Base-by-base conservation (phyloP, 2,329 filamentous ascomycete species). In the Spiromastix sp. region DNA sequence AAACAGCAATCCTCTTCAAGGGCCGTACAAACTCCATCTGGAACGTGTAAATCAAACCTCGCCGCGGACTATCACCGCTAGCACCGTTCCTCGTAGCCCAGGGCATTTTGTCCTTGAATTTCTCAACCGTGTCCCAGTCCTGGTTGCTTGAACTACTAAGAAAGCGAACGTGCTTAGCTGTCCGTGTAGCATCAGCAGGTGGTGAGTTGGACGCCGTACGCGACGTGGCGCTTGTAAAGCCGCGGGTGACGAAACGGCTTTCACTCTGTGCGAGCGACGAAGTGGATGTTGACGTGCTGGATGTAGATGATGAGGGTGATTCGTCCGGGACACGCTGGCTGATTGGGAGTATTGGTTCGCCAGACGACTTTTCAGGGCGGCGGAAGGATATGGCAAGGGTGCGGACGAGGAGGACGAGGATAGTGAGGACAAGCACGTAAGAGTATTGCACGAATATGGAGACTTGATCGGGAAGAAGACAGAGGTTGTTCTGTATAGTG, bases 401-500 rank as follows among this genome's bases (percentile, higher is more conserved):
- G 28, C 67, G 62, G 11, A 66, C 39, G 17, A 65, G 36, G 5
- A 78, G 59, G 4, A 67, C 37, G 12, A 63, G 11, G 0, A 77
- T 36, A 1, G 72, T 77, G 25, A 75, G 38, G 6, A 54, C 67
- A 1, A 80, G 64, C 11, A 91, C 66, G 18, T 71, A 63, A 21
- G 68, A 74, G 53, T 98, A 98, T 38, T 74, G 72, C 42, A 91
- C 76, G 58, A 89, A 93, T 5, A 86, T 87, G 32, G 73, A 72
- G 8, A 95, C 67, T 57, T 95, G 86, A 56, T 89, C 85, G 0
- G 91, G 91, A 6, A 96, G 69, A 2, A 98, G 72, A 54, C 91
- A 98, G 2, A 96, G 72, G 44, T 93, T 84, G 1, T 84, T 91
- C 60, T 96, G 85, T 3, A 94, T 61, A 0, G 89, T 95, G 1